Percentiles rank a stretch among this genome's conserved stretches.
Evolutionary conservation across 2,329 filamentous ascomycete genomes (phyloP).

Genomic region (Chlorencoelia australis): DNA sequence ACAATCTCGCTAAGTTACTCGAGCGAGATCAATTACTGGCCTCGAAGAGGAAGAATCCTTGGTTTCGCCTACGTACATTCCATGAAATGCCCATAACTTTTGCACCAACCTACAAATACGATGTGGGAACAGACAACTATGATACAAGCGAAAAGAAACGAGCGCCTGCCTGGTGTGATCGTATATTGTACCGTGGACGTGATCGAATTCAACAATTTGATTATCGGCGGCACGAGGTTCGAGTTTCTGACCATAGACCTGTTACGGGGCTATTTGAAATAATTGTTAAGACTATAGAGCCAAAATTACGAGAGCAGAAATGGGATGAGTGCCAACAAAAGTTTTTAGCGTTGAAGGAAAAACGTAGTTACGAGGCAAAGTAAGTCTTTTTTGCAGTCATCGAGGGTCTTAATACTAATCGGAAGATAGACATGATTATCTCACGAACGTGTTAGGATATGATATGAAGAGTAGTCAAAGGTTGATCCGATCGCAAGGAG

Average conservation of each 20-base stretch:
- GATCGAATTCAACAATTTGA: slow-evolving; percentile 79
- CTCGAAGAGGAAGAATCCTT: slow-evolving; percentile 78
- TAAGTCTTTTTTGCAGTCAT: slow-evolving; percentile 38
- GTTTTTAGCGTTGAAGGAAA: slow-evolving; percentile 62
- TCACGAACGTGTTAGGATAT: slow-evolving; percentile 49
- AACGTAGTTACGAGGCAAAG: slow-evolving; percentile 65
- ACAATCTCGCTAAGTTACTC: slow-evolving; percentile 75
- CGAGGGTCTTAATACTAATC: slow-evolving; percentile 10
- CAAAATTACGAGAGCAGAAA: slow-evolving; percentile 50
- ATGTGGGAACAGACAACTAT: slow-evolving; percentile 88
- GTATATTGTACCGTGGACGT: slow-evolving; percentile 72
- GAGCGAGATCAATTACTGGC: slow-evolving; percentile 90
- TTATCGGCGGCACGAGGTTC: slow-evolving; percentile 81
- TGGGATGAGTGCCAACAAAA: slow-evolving; percentile 67
- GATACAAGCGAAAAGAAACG: slow-evolving; percentile 92
- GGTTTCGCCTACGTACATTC: slow-evolving; percentile 80
- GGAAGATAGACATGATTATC: slow-evolving; percentile 46
- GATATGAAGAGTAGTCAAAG: slow-evolving; percentile 18
- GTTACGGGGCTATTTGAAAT: slow-evolving; percentile 80
- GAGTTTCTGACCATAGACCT: slow-evolving; percentile 84
- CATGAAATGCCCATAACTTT: slow-evolving; percentile 87
- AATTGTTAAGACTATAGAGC: slow-evolving; percentile 71
- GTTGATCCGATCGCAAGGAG: slow-evolving; percentile 13
- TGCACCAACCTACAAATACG: slow-evolving; percentile 96
- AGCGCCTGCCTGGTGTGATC: slow-evolving; percentile 92